Percentiles rank a stretch among this genome's conserved stretches.
Evolutionary conservation across 139 green algal genomes (phyloP).

Genomic region (Coelastrella sp.): DNA sequence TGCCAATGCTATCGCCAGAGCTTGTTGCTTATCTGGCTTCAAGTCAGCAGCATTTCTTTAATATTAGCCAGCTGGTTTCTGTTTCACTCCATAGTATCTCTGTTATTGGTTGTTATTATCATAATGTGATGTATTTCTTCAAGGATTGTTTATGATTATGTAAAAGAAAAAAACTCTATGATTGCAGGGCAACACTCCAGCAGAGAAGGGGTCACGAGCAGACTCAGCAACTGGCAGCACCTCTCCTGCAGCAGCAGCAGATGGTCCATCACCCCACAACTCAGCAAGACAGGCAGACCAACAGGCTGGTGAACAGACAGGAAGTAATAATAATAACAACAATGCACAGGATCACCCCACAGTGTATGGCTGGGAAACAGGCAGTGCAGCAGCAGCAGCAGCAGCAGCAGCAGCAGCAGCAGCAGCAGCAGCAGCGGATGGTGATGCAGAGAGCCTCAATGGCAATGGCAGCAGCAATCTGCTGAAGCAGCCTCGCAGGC

Average conservation of each 20-base stretch:
- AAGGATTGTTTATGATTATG: no score
- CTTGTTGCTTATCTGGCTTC: no score
- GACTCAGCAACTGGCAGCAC: slow-evolving; percentile 1
- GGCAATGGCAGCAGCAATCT: not conserved
- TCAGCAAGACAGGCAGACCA: not conserved
- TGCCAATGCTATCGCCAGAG: no score
- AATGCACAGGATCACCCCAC: not conserved
- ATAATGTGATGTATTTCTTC: no score
- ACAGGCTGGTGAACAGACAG: not conserved
- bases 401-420: not conserved
- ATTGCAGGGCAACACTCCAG: no score
- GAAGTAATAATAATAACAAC: no score
- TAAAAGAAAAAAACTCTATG: no score
- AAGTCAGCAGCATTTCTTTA: no score
- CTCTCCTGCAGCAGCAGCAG: not conserved
- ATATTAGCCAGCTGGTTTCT: no score
- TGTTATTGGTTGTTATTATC: no score
- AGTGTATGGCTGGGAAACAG: not conserved
- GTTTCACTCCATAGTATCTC: no score
- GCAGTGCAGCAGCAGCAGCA: not conserved
- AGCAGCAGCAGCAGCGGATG: not conserved
- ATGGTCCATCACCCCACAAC: no score
- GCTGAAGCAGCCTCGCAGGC: not conserved
- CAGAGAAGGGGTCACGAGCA: not conserved
- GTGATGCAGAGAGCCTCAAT: not conserved